Percentiles rank a stretch among this genome's conserved stretches.
Evolutionary conservation across 1,139 yeast species (phyloP).

Genomic region (Lodderomyces metapsilosis): DNA sequence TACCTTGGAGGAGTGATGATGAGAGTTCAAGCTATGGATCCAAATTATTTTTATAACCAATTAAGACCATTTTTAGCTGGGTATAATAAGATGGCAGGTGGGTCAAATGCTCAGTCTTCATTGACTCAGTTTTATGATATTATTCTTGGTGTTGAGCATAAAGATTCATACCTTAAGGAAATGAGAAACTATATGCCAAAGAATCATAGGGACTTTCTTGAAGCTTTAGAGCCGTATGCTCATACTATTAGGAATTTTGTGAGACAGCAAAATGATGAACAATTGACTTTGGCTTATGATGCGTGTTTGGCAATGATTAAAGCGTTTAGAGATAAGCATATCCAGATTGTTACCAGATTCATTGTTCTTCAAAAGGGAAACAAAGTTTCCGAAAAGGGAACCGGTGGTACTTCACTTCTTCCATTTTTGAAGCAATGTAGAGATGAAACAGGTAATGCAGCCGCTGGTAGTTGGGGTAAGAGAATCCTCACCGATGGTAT

Average conservation of each 20-base stretch:
- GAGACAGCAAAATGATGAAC: slow-evolving; percentile 41
- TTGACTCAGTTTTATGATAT: slow-evolving; percentile 84
- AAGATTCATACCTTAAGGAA: slow-evolving; percentile 71
- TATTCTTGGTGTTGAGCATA: slow-evolving; percentile 71
- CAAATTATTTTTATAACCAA: slow-evolving; percentile 83
- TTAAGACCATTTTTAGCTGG: slow-evolving; percentile 91
- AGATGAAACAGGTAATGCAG: slow-evolving; percentile 91
- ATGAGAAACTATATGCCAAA: slow-evolving; percentile 92
- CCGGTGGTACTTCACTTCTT: slow-evolving; percentile 90
- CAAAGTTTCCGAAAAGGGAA: slow-evolving; percentile 83
- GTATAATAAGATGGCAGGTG: slow-evolving; percentile 94
- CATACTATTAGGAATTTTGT: slow-evolving; percentile 54
- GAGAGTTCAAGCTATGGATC: slow-evolving; percentile 92
- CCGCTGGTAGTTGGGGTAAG: slow-evolving; percentile 89
- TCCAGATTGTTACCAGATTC: slow-evolving; percentile 86
- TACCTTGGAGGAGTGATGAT: slow-evolving; percentile 69
- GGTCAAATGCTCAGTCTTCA: slow-evolving; percentile 92
- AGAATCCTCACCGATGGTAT: slow-evolving; percentile 44
- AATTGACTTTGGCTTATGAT: slow-evolving; percentile 72
- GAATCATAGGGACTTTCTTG: slow-evolving; percentile 71
- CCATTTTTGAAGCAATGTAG: slow-evolving; percentile 94
- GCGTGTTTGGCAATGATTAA: slow-evolving; percentile 90
- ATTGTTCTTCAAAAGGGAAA: slow-evolving; percentile 76
- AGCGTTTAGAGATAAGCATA: slow-evolving; percentile 87
- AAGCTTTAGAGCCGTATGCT: slow-evolving; percentile 54